phyloP scores from a whole-genome alignment of 1,139 yeast genomes.

The Yamadazyma taylorii region DNA sequence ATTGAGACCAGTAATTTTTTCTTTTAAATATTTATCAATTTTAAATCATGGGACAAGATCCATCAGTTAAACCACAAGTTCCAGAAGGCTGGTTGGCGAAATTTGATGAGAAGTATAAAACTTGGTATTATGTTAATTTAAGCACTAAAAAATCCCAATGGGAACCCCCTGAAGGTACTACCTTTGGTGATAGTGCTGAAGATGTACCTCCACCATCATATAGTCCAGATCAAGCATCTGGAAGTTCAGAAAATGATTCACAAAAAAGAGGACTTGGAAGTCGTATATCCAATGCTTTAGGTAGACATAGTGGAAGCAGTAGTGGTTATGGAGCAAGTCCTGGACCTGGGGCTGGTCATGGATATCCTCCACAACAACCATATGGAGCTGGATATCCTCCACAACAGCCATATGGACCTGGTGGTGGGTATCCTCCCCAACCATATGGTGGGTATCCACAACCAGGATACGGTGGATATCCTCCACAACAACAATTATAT shows the following conservation, averaged over 20 bases:
- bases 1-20: not conserved
- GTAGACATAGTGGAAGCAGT: constrained; percentile 5
- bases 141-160: constrained; percentile 81
- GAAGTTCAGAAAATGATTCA: constrained; percentile 2
- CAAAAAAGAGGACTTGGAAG: not conserved
- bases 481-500: constrained; percentile 17
- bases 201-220: constrained; percentile 39
- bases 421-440: constrained; percentile 17
- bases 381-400: constrained; percentile 8
- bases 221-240: constrained; percentile 21
- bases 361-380: constrained; percentile 20
- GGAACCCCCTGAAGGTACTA: constrained; percentile 77
- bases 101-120: constrained; percentile 76
- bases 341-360: constrained; percentile 21
- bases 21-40: too few species aligned
- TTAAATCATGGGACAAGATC: constrained; percentile 10
- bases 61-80: constrained; percentile 27
- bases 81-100: constrained; percentile 88
- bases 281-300: constrained; percentile 1
- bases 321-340: constrained; percentile 21
- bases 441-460: constrained; percentile 8
- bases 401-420: constrained; percentile 16
- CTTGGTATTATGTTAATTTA: constrained; percentile 76
- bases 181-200: constrained; percentile 30
- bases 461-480: constrained; percentile 14